Percentiles rank a stretch among this genome's conserved stretches.
These are phyloP conservation scores for Sphaerulina musiva DNA, from an alignment of 2,329 filamentous ascomycete species.

Conservation along the genomic window DNA sequence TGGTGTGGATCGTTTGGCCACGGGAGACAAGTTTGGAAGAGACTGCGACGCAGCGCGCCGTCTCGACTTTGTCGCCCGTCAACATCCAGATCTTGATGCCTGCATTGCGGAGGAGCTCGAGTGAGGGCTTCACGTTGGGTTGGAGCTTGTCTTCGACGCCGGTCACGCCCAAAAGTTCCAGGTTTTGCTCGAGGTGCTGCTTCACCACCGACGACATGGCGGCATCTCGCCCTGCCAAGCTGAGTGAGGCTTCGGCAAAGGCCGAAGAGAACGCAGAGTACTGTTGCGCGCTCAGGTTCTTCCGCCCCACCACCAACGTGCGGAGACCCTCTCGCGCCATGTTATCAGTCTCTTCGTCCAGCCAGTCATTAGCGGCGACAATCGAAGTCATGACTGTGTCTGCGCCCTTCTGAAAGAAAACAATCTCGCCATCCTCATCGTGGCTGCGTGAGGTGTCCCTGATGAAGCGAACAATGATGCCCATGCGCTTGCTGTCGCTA, in stretches of 20 bases:
- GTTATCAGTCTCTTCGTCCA: conserved; percentile 98
- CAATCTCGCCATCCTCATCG: conserved; percentile 67
- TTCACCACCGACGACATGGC: conserved; percentile 75
- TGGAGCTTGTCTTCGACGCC: conserved; percentile 97
- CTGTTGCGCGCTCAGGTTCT: conserved; percentile 68
- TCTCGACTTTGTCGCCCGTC: conserved; percentile 97
- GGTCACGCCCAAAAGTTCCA: conserved; percentile 93
- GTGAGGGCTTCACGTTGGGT: conserved; percentile 86
- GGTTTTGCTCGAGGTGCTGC: conserved; percentile 74
- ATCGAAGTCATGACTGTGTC: conserved; percentile 98
- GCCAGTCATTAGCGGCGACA: conserved; percentile 93
- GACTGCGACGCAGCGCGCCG: conserved; percentile 89
- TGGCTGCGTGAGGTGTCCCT: conserved; percentile 42
- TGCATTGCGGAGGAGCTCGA: conserved; percentile 91
- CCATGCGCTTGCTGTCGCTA: conserved; percentile 96
- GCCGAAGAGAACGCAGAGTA: conserved; percentile 72
- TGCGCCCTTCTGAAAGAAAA: conserved; percentile 98
- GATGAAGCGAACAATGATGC: conserved; percentile 84
- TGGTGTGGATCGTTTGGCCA: conserved; percentile 92
- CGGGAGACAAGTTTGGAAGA: conserved; percentile 88
- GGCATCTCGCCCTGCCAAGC: conserved; percentile 70
- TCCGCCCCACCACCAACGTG: conserved; percentile 91
- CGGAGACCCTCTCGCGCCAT: conserved; percentile 96
- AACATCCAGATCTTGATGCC: conserved; percentile 99
- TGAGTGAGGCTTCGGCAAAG: conserved; percentile 73